Conservation (phyloP, 2,329 filamentous ascomycete species). For the Colletotrichum falcatum region DNA sequence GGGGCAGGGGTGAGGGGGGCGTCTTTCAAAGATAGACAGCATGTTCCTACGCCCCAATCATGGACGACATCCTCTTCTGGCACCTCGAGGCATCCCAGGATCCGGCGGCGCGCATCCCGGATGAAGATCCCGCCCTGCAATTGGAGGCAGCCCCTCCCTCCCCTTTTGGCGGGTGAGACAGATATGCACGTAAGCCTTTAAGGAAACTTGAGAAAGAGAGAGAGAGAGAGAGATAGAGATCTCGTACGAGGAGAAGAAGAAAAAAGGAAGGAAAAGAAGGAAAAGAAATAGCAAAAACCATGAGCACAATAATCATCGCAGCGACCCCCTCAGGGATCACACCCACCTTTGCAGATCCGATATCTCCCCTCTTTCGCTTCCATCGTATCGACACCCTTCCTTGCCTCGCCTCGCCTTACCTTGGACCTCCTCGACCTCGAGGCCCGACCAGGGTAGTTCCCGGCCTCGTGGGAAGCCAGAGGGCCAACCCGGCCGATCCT, state of each 20-base stretch:
- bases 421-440: neutral
- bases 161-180: constrained; percentile 16
- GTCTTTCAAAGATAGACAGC: neutral
- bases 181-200: constrained; percentile 5
- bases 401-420: neutral
- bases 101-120: constrained; percentile 13
- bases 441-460: neutral
- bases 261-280: no score
- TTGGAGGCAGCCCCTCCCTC: neutral
- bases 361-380: neutral
- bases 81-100: constrained; percentile 4
- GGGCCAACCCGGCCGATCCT: constrained; percentile 13
- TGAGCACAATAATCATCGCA: neutral
- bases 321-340: constrained; percentile 35
- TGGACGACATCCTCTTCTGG: constrained; percentile 21
- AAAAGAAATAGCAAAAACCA: no score
- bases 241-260: constrained; percentile 11
- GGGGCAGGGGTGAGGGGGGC: neutral
- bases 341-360: neutral
- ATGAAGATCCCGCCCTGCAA: constrained; percentile 29
- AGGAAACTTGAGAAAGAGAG: neutral
- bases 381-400: neutral
- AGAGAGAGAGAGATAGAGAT: no score
- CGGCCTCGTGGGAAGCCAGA: neutral
- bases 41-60: neutral